Percentiles rank a stretch among this genome's conserved stretches.
Conservation (phyloP, 768 basidiomycete species). For the Infundibulicybe gibba region DNA sequence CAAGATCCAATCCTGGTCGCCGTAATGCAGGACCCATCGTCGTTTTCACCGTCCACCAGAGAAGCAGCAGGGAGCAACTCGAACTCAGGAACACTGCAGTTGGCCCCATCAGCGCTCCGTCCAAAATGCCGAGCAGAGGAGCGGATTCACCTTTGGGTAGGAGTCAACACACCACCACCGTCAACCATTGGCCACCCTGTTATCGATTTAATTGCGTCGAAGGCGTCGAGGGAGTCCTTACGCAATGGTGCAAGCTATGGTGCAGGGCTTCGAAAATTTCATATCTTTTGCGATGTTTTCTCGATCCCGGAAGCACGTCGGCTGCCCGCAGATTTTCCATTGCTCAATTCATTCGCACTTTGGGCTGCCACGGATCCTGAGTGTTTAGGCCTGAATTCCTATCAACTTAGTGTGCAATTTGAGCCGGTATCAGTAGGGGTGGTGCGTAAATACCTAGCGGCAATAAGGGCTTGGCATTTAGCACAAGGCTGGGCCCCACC, state of each 20-base stretch:
- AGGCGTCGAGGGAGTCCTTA: constrained; percentile 18
- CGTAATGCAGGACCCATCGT: constrained; percentile 1
- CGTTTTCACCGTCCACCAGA: neutral
- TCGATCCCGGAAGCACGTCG: constrained; percentile 19
- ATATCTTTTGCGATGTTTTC: constrained; percentile 24
- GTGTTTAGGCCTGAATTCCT: constrained; percentile 1
- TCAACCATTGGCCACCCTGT: constrained; percentile 15
- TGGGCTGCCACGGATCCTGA: constrained; percentile 30
- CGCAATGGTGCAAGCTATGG: constrained; percentile 9
- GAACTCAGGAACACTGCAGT: constrained; percentile 2
- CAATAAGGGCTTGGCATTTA: constrained; percentile 32
- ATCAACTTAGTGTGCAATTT: constrained; percentile 11
- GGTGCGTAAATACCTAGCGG: constrained; percentile 29
- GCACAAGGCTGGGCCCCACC: constrained; percentile 33
- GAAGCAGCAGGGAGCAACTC: too few species aligned
- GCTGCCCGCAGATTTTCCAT: constrained; percentile 19
- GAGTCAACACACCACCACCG: constrained; percentile 22
- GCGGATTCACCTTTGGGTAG: constrained; percentile 25
- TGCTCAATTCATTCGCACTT: constrained; percentile 29
- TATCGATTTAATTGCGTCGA: constrained; percentile 6
- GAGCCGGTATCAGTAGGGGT: constrained; percentile 23
- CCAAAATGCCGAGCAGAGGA: constrained; percentile 18
- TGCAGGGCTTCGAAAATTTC: constrained; percentile 13
- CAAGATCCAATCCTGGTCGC: constrained; percentile 11
- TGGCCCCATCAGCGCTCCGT: constrained; percentile 14